These are phyloP conservation scores for Geosmithia morbida DNA, from an alignment of 2,329 filamentous ascomycete genomes.

Conservation along the genomic window DNA sequence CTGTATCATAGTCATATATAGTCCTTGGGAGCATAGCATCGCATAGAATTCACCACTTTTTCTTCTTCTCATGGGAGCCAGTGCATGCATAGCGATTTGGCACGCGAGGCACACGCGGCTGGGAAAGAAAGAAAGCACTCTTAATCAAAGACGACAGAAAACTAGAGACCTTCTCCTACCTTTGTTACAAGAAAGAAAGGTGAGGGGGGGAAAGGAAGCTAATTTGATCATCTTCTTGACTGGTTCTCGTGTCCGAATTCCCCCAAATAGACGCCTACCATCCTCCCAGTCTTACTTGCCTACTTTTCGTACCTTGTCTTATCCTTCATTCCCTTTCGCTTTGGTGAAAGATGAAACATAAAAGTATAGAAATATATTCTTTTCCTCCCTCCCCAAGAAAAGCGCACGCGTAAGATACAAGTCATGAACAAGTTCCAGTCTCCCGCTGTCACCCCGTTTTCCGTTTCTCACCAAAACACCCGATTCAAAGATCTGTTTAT, in stretches of 20 bases:
- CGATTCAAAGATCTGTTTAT: background rate
- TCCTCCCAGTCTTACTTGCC: too few species aligned
- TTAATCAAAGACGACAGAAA: too few species aligned
- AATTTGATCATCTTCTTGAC: too few species aligned
- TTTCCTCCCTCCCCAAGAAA: background rate
- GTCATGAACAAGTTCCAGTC: background rate
- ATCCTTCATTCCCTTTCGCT: too few species aligned
- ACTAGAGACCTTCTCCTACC: too few species aligned
- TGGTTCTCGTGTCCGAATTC: too few species aligned
- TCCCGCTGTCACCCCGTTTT: background rate
- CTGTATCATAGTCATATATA: background rate
- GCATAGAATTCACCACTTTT: background rate
- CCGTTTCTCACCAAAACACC: background rate
- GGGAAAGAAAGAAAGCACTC: too few species aligned
- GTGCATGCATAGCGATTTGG: background rate
- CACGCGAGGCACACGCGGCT: background rate
- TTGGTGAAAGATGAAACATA: background rate
- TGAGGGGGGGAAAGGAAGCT: too few species aligned
- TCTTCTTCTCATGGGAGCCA: background rate
- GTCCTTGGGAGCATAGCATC: background rate
- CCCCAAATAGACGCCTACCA: too few species aligned
- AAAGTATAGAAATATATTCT: background rate
- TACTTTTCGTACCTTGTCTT: too few species aligned
- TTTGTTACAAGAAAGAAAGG: too few species aligned
- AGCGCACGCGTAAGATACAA: background rate